These are phyloP conservation scores for Fusarium staphyleae DNA, from an alignment of 2,329 filamentous ascomycete species.

Conservation along the genomic window DNA sequence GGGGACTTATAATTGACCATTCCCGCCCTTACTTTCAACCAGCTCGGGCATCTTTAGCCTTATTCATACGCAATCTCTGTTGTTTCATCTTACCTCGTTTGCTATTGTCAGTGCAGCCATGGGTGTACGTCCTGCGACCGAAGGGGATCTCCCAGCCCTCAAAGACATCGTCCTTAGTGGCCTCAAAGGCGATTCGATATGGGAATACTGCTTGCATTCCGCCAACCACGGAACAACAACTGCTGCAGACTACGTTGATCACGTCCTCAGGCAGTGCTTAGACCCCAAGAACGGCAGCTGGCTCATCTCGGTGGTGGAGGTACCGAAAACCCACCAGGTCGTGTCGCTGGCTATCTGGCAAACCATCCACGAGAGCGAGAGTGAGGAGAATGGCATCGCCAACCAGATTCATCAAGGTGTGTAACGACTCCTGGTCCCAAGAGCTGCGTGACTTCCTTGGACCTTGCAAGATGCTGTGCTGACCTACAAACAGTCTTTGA, in stretches of 20 bases:
- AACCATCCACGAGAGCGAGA: constrained; percentile 16
- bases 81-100: too few species aligned
- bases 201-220: constrained; percentile 23
- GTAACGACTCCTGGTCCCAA: neutral
- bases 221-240: constrained; percentile 2
- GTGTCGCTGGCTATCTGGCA: constrained; percentile 24
- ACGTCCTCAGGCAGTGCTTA: constrained; percentile 11
- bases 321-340: constrained; percentile 27
- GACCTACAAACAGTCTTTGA: constrained; percentile 8
- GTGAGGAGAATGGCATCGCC: constrained; percentile 17
- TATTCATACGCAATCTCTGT: too few species aligned
- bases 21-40: neutral
- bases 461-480: neutral
- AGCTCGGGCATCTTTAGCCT: too few species aligned
- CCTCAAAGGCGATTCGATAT: constrained; percentile 22
- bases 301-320: constrained; percentile 24
- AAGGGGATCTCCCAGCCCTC: constrained; percentile 23
- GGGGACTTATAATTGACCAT: neutral
- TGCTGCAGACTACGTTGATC: constrained; percentile 20
- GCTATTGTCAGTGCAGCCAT: neutral
- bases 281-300: constrained; percentile 24
- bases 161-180: constrained; percentile 31
- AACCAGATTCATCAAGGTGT: constrained; percentile 24
- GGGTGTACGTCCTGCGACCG: constrained; percentile 28
- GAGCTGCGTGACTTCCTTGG: neutral